Evolutionary conservation across 257 asterid genomes (phyloP).

Genomic region (Scutellaria baicalensis): DNA sequence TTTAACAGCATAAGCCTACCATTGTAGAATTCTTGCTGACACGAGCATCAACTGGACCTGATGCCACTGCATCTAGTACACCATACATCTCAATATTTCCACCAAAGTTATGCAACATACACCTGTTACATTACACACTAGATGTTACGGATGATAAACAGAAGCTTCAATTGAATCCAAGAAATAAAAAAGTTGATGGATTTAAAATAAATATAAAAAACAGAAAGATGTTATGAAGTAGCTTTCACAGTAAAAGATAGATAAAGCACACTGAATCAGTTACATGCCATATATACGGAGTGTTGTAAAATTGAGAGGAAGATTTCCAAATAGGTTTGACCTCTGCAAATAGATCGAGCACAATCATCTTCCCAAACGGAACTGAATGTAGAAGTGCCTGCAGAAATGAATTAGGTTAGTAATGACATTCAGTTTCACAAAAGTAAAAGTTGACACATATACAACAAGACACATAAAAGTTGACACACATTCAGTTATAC

Average conservation of each 20-base stretch:
- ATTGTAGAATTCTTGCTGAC: conserved; percentile 76
- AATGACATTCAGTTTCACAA: background rate
- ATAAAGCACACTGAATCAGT: conserved; percentile 5
- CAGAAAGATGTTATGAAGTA: background rate
- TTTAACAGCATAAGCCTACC: conserved; percentile 38
- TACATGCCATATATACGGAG: conserved; percentile 88
- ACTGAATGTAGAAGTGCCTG: conserved; percentile 99
- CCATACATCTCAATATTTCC: conserved; percentile 99
- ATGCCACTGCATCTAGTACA: conserved; percentile 76
- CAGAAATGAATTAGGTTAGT: conserved; percentile 14
- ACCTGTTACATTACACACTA: conserved; percentile 49
- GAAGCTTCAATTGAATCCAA: conserved; percentile 5
- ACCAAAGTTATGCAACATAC: conserved; percentile 98
- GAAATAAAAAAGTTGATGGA: background rate
- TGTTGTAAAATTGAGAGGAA: conserved; percentile 80
- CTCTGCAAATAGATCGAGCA: conserved; percentile 97
- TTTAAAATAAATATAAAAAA: too few relatives aligned
- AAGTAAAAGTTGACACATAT: background rate
- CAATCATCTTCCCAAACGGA: conserved; percentile 97
- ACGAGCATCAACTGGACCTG: conserved; percentile 92
- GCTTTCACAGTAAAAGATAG: background rate
- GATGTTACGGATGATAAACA: background rate
- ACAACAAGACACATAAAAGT: too few relatives aligned
- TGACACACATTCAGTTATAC: too few relatives aligned
- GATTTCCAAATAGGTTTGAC: conserved; percentile 93